A percentile compares a stretch with the other conserved stretches of the same genome.
Evolutionary conservation across 1,284 basidiomycete species (phyloP).

Genomic region (Apiotrichum domesticum): DNA sequence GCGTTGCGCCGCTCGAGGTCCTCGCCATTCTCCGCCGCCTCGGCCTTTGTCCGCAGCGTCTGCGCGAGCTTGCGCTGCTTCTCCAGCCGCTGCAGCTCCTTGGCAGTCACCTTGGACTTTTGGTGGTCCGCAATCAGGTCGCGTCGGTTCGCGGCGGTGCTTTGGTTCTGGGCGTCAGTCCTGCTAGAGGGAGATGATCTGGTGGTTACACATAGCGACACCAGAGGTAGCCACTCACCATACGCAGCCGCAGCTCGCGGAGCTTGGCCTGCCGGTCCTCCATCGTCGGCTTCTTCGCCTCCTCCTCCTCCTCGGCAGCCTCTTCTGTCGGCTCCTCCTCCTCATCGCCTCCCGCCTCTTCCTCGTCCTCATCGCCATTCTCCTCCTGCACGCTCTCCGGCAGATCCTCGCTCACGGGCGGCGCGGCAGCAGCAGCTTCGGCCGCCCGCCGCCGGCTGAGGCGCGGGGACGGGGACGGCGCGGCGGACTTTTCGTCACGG

Average conservation of each 20-base stretch:
- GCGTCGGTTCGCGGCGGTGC: conserved; percentile 70
- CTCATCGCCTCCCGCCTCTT: conserved; percentile 7
- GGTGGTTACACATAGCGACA: neutral
- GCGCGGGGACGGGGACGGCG: conserved; percentile 28
- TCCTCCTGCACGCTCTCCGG: conserved; percentile 7
- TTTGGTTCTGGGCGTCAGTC: conserved; percentile 55
- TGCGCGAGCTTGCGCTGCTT: conserved; percentile 83
- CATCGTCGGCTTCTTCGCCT: conserved; percentile 42
- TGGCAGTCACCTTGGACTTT: conserved; percentile 63
- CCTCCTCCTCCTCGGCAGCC: conserved; percentile 11
- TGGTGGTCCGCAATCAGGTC: conserved; percentile 76
- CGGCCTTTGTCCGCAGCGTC: conserved; percentile 73
- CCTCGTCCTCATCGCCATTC: conserved; percentile 9
- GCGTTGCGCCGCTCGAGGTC: conserved; percentile 69
- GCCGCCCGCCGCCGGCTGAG: conserved; percentile 4
- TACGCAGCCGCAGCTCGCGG: conserved; percentile 64
- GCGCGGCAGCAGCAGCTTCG: conserved; percentile 2
- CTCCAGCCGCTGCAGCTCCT: conserved; percentile 73
- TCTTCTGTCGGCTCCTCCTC: conserved; percentile 5
- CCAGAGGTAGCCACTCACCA: conserved; percentile 53
- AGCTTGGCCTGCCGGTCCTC: conserved; percentile 72
- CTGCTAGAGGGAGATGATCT: no score
- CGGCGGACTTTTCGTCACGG: conserved; percentile 29
- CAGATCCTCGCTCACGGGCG: conserved; percentile 5
- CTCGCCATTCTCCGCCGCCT: conserved; percentile 77